phyloP scores from a whole-genome alignment of 345 rosid species.

The Aegle marmelos region DNA sequence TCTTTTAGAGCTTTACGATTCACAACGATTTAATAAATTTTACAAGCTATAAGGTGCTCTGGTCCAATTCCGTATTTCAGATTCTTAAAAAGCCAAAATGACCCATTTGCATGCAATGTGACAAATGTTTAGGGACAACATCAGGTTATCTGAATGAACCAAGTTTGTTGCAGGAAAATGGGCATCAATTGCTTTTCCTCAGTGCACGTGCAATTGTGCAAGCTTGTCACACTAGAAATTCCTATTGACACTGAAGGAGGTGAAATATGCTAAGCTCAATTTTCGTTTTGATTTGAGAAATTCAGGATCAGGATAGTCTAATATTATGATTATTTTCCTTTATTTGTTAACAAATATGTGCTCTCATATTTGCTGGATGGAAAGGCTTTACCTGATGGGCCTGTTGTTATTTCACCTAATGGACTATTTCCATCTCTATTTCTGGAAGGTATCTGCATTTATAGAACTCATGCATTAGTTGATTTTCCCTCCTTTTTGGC shows the following conservation, averaged over 20 bases:
- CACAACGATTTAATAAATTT: background rate
- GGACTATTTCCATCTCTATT: slow-evolving; percentile 89
- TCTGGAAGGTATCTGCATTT: slow-evolving; percentile 76
- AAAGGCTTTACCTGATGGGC: slow-evolving; percentile 94
- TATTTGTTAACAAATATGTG: background rate
- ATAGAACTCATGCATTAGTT: slow-evolving; percentile 3
- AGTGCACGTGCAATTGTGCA: slow-evolving; percentile 98
- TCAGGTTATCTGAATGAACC: background rate
- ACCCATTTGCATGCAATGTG: background rate
- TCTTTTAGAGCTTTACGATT: slow-evolving; percentile 1
- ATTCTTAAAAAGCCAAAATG: background rate
- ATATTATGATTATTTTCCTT: background rate
- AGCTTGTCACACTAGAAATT: slow-evolving; percentile 85
- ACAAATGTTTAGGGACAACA: background rate
- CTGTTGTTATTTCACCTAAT: slow-evolving; percentile 96
- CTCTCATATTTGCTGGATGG: slow-evolving; percentile 57
- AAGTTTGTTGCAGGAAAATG: slow-evolving; percentile 70
- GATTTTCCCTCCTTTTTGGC: background rate
- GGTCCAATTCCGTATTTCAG: background rate
- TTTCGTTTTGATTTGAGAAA: background rate
- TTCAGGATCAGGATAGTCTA: background rate
- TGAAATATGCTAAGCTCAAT: slow-evolving; percentile 18
- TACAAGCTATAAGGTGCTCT: background rate
- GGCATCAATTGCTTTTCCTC: slow-evolving; percentile 85
- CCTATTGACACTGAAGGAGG: slow-evolving; percentile 88